Conservation (phyloP, 805 yeast genomes). For the Kodamaea kaohsiungensis region DNA sequence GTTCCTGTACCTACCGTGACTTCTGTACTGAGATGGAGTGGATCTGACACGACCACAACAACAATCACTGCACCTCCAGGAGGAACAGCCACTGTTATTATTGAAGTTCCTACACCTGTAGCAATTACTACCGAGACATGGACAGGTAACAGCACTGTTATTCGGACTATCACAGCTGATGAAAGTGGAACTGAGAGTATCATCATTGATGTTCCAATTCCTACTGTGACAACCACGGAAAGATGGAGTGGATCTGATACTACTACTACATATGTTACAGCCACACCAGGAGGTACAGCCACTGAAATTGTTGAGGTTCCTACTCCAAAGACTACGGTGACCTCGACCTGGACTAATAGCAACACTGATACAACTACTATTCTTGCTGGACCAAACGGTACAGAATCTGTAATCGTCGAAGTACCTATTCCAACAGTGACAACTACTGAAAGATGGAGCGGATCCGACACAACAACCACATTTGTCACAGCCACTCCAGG, state of each 20-base stretch:
- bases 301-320: slow-evolving; percentile 16
- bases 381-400: too few species aligned
- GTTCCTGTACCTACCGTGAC: too few species aligned
- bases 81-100: slow-evolving; percentile 24
- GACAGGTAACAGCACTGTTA: too few species aligned
- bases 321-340: slow-evolving; percentile 10
- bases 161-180: too few species aligned
- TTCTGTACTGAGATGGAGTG: too few species aligned
- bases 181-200: too few species aligned
- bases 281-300: slow-evolving; percentile 9
- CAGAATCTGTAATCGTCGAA: too few species aligned
- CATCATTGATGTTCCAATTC: too few species aligned
- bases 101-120: slow-evolving; percentile 16
- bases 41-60: slow-evolving; percentile 13
- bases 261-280: slow-evolving; percentile 9
- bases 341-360: slow-evolving; percentile 14
- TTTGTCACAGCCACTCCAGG: slow-evolving; percentile 14
- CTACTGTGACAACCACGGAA: neutral
- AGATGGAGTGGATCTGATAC: slow-evolving; percentile 10
- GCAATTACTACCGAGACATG: too few species aligned
- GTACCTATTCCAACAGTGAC: too few species aligned
- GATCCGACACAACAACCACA: slow-evolving; percentile 7
- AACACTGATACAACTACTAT: too few species aligned
- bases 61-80: slow-evolving; percentile 14
- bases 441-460: too few species aligned